Evolutionary conservation across 73 alveolate genomes (phyloP).

Genomic region (Paramecium octaurelia): DNA sequence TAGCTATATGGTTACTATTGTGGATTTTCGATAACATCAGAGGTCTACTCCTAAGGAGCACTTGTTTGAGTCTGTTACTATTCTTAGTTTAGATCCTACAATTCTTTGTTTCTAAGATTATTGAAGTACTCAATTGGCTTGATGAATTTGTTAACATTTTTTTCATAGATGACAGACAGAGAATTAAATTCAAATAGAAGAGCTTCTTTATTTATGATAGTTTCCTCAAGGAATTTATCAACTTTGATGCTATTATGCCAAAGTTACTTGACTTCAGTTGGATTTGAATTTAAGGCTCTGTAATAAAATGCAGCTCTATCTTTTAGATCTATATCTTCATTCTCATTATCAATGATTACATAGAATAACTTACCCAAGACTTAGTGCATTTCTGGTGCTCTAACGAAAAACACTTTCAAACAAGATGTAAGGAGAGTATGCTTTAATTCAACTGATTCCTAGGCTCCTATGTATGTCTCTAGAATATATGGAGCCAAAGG

Average conservation of each 20-base stretch:
- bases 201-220: slow-evolving; percentile 40
- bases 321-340: slow-evolving; percentile 57
- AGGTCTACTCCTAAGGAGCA: not conserved
- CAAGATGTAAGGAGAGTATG: slow-evolving; percentile 46
- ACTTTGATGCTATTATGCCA: slow-evolving; percentile 29
- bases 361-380: slow-evolving; percentile 41
- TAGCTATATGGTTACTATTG: not conserved
- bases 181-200: slow-evolving; percentile 54
- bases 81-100: slow-evolving; percentile 15
- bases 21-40: not conserved
- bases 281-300: slow-evolving; percentile 51
- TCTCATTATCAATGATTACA: slow-evolving; percentile 8
- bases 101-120: slow-evolving; percentile 46
- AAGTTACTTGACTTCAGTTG: slow-evolving; percentile 21
- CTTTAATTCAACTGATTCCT: slow-evolving; percentile 50
- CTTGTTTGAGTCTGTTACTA: not conserved
- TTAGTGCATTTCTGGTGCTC: slow-evolving; percentile 55
- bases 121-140: slow-evolving; percentile 39
- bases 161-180: slow-evolving; percentile 46
- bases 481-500: slow-evolving; percentile 53
- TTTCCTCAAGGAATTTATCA: slow-evolving; percentile 59
- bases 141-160: slow-evolving; percentile 44
- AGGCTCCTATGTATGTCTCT: slow-evolving; percentile 15
- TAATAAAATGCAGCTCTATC: slow-evolving; percentile 63
- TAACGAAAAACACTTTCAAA: slow-evolving; percentile 40